A percentile compares a stretch with the other conserved stretches of the same genome.
These are phyloP conservation scores for Fusarium sp. DNA, from an alignment of 2,329 filamentous ascomycete species.

Conservation along the genomic window DNA sequence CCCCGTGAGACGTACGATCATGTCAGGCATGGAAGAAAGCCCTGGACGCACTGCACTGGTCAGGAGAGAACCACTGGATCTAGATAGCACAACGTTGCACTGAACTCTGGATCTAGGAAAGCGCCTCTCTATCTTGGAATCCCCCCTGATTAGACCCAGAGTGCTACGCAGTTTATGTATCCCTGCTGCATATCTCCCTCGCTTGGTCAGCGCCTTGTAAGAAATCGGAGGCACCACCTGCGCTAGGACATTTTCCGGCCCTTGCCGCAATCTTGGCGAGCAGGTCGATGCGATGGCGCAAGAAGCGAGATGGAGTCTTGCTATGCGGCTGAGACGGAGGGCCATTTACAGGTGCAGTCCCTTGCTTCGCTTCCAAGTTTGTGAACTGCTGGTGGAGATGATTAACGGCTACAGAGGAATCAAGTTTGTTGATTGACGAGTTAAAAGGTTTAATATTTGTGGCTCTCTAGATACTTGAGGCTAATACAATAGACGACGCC, in stretches of 20 bases:
- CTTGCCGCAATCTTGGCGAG: neutral
- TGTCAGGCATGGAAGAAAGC: neutral
- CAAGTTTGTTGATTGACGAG: neutral
- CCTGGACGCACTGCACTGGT: neutral
- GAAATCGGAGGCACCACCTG: neutral
- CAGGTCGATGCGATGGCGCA: neutral
- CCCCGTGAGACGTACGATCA: neutral
- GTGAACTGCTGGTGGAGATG: neutral
- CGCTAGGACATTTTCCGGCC: constrained; percentile 2
- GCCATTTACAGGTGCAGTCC: neutral
- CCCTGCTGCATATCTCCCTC: neutral
- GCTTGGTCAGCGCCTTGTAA: neutral
- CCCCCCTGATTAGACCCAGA: neutral
- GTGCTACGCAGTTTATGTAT: neutral
- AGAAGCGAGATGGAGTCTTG: neutral
- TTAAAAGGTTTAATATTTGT: neutral
- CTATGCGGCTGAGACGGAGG: neutral
- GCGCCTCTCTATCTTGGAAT: neutral
- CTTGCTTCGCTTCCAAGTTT: neutral
- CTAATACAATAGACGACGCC: neutral
- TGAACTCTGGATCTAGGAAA: neutral
- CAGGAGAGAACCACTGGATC: neutral
- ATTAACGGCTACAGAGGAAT: neutral
- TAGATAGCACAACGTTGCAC: neutral
- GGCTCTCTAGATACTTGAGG: neutral